Percentiles rank a stretch among this genome's conserved stretches.
Conservation (phyloP, 352 stramenopile genomes). For the Thraustotheca clavata region DNA sequence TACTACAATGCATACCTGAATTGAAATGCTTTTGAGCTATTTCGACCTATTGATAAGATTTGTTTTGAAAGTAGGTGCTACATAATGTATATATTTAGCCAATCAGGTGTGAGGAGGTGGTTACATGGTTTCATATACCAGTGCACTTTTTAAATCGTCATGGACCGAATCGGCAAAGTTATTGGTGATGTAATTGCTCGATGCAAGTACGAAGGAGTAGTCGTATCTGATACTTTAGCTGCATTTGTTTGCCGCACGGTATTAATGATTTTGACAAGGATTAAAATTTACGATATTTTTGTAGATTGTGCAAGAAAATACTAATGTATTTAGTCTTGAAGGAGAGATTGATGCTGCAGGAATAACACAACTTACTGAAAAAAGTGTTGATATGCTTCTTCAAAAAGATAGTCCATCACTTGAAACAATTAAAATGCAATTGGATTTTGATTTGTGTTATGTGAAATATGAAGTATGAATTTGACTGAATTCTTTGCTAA, state of each 20-base stretch:
- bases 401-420: constrained; percentile 73
- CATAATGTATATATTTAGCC: too few relatives aligned
- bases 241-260: constrained; percentile 70
- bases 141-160: too few relatives aligned
- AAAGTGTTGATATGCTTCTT: constrained; percentile 64
- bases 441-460: constrained; percentile 90
- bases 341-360: constrained; percentile 16
- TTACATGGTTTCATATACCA: too few relatives aligned
- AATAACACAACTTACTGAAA: constrained; percentile 23
- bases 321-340: constrained; percentile 18
- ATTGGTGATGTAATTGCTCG: constrained; percentile 63
- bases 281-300: background rate
- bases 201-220: constrained; percentile 62
- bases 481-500: background rate
- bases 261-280: constrained; percentile 15
- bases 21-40: too few relatives aligned
- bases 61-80: too few relatives aligned
- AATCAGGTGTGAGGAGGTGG: too few relatives aligned
- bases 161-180: constrained; percentile 27
- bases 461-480: constrained; percentile 50
- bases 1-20: too few relatives aligned
- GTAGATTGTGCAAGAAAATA: constrained; percentile 14
- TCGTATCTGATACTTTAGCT: constrained; percentile 81
- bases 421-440: constrained; percentile 93
- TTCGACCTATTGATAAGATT: too few relatives aligned